Conservation (phyloP, 148 eudicot genomes). For the Agrostemma githago region DNA sequence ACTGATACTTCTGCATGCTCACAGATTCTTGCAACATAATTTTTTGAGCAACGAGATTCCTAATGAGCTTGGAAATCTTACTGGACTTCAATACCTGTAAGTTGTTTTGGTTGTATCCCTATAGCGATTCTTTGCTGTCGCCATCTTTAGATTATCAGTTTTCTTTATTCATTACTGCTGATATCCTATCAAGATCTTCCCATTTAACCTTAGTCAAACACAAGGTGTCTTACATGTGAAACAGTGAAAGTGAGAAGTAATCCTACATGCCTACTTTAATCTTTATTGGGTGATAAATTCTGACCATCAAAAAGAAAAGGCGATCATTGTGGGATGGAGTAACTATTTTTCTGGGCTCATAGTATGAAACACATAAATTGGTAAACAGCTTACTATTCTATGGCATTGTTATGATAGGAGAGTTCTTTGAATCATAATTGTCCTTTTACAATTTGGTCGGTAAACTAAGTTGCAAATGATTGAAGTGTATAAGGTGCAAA, state of each 20-base stretch:
- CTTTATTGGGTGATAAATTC: not conserved
- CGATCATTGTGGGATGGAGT: not conserved
- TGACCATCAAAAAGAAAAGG: not conserved
- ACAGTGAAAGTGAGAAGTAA: constrained; percentile 2
- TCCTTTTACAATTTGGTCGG: not conserved
- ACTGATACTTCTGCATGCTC: constrained; percentile 16
- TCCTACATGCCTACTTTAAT: not conserved
- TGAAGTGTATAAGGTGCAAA: not conserved
- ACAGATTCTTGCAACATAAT: constrained; percentile 86
- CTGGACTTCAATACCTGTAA: constrained; percentile 76
- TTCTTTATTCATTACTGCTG: not conserved
- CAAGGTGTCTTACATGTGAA: not conserved
- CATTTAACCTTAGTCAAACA: constrained; percentile 1
- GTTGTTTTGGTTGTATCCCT: constrained; percentile 22
- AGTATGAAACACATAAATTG: not conserved
- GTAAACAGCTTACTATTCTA: not conserved
- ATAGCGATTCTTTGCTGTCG: not conserved
- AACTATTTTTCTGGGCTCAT: not conserved
- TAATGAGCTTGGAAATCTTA: constrained; percentile 68
- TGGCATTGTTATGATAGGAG: not conserved
- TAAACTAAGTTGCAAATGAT: constrained; percentile 3
- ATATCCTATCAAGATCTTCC: not conserved
- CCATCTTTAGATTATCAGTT: not conserved
- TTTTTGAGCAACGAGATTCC: constrained; percentile 77
- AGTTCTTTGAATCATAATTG: not conserved